Evolutionary conservation across 169 alveolate species (phyloP).

Genomic region (Plasmodium yoelii): DNA sequence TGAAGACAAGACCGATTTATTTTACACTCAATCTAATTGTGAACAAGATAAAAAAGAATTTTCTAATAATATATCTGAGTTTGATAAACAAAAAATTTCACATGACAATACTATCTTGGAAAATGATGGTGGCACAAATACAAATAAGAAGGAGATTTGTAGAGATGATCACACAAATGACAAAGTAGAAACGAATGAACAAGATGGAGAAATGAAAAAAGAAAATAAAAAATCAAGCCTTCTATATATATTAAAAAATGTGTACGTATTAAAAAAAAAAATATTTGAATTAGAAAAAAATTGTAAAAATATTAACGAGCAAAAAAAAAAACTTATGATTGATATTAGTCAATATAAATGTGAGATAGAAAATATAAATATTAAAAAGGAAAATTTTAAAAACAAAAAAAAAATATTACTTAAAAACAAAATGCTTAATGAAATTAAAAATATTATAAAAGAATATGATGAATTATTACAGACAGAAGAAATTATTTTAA

Average conservation of each 20-base stretch:
- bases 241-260: conserved; percentile 13
- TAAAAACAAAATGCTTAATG: conserved; percentile 53
- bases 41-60: no score
- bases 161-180: background rate
- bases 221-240: background rate
- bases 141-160: no score
- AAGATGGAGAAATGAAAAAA: background rate
- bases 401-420: conserved; percentile 50
- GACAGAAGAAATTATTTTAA: conserved; percentile 30
- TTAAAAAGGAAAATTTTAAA: conserved; percentile 52
- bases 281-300: conserved; percentile 20
- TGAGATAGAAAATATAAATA: conserved; percentile 52
- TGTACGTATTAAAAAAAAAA: conserved; percentile 35
- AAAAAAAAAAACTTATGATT: conserved; percentile 48
- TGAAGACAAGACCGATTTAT: background rate
- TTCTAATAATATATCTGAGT: no score
- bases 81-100: no score
- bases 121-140: no score
- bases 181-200: background rate
- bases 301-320: conserved; percentile 20
- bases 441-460: conserved; percentile 32
- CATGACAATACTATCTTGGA: no score
- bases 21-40: no score
- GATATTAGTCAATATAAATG: conserved; percentile 47
- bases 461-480: conserved; percentile 35